Conservation (phyloP, 2,329 filamentous ascomycete species). For the Fusarium sp. region DNA sequence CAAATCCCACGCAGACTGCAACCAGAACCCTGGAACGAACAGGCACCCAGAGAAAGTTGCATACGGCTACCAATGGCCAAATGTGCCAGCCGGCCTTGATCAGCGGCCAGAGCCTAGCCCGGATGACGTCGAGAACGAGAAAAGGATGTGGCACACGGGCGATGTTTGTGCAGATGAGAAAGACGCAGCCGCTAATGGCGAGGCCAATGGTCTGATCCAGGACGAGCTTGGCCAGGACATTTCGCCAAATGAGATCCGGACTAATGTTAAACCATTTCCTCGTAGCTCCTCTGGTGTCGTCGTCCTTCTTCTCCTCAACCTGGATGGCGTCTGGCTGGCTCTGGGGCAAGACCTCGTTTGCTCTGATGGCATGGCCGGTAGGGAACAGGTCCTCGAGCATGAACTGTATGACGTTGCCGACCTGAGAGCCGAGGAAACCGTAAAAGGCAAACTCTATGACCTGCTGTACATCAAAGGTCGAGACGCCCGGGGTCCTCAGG, state of each 20-base stretch:
- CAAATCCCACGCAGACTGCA: constrained; percentile 51
- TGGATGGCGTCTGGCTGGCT: constrained; percentile 32
- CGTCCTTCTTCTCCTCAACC: constrained; percentile 42
- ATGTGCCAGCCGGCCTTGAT: constrained; percentile 53
- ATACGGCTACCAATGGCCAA: constrained; percentile 51
- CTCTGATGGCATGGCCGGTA: constrained; percentile 40
- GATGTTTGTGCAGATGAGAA: constrained; percentile 52
- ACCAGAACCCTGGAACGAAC: constrained; percentile 52
- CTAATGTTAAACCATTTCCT: constrained; percentile 36
- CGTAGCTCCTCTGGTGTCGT: constrained; percentile 21
- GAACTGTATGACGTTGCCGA: constrained; percentile 52
- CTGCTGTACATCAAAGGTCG: constrained; percentile 49
- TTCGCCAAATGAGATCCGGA: constrained; percentile 50
- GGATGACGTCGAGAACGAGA: constrained; percentile 45
- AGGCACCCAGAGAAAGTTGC: constrained; percentile 53
- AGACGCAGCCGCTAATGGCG: constrained; percentile 49
- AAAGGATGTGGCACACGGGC: constrained; percentile 44
- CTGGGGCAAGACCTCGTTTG: constrained; percentile 36
- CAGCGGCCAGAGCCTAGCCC: constrained; percentile 45
- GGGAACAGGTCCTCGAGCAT: constrained; percentile 52
- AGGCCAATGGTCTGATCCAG: constrained; percentile 53
- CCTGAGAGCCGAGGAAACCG: constrained; percentile 50
- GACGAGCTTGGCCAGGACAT: constrained; percentile 50
- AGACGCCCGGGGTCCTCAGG: constrained; percentile 30
- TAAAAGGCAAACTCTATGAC: constrained; percentile 52